Conservation (phyloP, 2,329 filamentous ascomycete genomes). For the Ophiosphaerella korrae region DNA sequence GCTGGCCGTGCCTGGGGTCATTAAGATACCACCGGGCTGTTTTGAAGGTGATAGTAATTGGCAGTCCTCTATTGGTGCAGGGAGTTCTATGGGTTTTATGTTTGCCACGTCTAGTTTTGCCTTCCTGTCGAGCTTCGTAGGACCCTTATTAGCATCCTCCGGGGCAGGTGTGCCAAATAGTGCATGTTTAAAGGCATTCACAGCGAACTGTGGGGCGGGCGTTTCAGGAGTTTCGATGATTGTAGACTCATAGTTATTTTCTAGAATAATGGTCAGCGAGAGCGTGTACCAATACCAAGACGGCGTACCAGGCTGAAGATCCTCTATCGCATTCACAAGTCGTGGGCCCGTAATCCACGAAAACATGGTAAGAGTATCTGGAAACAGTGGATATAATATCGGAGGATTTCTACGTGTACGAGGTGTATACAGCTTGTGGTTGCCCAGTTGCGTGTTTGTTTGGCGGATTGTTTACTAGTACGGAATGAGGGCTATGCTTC, state of each 20-base stretch:
- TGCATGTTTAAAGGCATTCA: slow-evolving; percentile 69
- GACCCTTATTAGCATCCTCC: slow-evolving; percentile 45
- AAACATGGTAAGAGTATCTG: slow-evolving; percentile 33
- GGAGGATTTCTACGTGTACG: neutral
- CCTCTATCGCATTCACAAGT: slow-evolving; percentile 45
- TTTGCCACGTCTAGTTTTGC: slow-evolving; percentile 33
- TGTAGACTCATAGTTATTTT: slow-evolving; percentile 46
- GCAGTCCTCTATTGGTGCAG: slow-evolving; percentile 26
- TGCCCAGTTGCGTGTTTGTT: slow-evolving; percentile 30
- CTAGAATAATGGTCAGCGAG: slow-evolving; percentile 23
- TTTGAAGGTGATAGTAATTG: slow-evolving; percentile 58
- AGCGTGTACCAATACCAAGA: neutral
- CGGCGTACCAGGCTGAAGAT: slow-evolving; percentile 39
- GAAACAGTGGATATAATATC: neutral
- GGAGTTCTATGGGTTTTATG: slow-evolving; percentile 22
- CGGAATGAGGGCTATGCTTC: slow-evolving; percentile 22
- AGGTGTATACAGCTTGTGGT: slow-evolving; percentile 8
- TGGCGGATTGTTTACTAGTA: slow-evolving; percentile 42
- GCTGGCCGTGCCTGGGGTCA: slow-evolving; percentile 64
- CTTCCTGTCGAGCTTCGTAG: slow-evolving; percentile 33
- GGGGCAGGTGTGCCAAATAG: slow-evolving; percentile 67
- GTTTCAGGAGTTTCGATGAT: slow-evolving; percentile 65
- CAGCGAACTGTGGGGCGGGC: slow-evolving; percentile 69
- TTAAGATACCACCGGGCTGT: slow-evolving; percentile 63
- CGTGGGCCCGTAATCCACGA: slow-evolving; percentile 48